Evolutionary conservation across 2,329 filamentous ascomycete genomes (phyloP), one percentile per base, ranked within the genome.

Genomic region (Ophiostoma ulmi): DNA sequence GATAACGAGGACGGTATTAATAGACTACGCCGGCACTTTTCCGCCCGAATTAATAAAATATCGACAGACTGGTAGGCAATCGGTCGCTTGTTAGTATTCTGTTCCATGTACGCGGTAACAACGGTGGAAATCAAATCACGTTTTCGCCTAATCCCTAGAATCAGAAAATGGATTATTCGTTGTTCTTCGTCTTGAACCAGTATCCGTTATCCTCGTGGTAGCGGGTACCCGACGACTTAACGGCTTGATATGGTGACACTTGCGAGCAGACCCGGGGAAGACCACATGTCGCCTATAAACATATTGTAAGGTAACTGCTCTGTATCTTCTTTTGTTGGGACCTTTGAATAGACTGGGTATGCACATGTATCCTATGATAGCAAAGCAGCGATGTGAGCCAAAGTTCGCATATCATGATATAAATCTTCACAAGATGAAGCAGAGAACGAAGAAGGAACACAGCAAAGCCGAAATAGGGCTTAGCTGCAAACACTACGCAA

Each of bases 131-230:
- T 17, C 22, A 3, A 22, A n/a, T 5, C n/a, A 58, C 52, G 52
- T 26, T 58, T 55, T 26, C 52, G n/a, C 52, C n/a, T 58, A 17
- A 13, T 58, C 11, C n/a, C 52, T 58, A 22, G n/a, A 22, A 10
- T 58, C 52, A 20, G 17, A 8, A 48, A 48, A 20, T 48, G 44
- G 17, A 48, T 20, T 48, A 44, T 58, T 26, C 11, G 52, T 22
- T 31, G 31, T 26, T 26, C 22, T 58, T 26, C 52, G 3, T 58
- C 4, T n/a, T 6, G 20, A 26, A 3, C 31, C 31, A 31, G 31
- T 22, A 58, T 26, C 52, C 52, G 22, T 22, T 58, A 58, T 58
- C 52, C 52, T 58, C 52, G 52, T 58, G 52, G 52, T 22, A 58
- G 52, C 52, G 52, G 52, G 52, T 58, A 58, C 52, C 22, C 52